phyloP scores from a whole-genome alignment of 495 filamentous ascomycete genomes.

The Filosporella fistucella region DNA sequence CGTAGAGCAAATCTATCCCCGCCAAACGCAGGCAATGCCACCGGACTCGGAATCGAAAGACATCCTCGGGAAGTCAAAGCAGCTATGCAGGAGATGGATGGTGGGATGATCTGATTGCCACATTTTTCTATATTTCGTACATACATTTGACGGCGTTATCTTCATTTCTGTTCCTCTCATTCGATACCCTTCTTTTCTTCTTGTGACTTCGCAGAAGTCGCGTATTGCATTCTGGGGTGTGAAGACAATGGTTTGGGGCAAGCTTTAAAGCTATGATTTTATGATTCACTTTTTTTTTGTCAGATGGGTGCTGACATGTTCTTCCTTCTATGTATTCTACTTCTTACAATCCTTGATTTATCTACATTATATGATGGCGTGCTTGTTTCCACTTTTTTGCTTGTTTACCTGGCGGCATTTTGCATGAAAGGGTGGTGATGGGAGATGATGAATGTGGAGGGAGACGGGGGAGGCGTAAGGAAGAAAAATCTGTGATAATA shows the following conservation, averaged over 20 bases:
- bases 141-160: neutral
- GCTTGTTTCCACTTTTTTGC: slow-evolving; percentile 4
- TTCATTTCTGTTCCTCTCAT: slow-evolving; percentile 3
- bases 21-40: neutral
- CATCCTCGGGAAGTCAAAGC: slow-evolving; percentile 37
- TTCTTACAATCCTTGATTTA: slow-evolving; percentile 17
- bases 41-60: slow-evolving; percentile 24
- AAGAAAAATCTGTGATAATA: slow-evolving; percentile 4
- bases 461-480: neutral
- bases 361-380: slow-evolving; percentile 13
- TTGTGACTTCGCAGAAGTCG: neutral
- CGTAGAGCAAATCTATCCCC: slow-evolving; percentile 6
- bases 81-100: slow-evolving; percentile 30
- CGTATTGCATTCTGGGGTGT: slow-evolving; percentile 14
- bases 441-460: neutral
- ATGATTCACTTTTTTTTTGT: no score
- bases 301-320: neutral
- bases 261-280: slow-evolving; percentile 8
- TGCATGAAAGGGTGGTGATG: slow-evolving; percentile 1
- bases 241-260: slow-evolving; percentile 11
- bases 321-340: slow-evolving; percentile 12
- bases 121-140: neutral
- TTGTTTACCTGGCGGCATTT: slow-evolving; percentile 3
- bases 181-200: slow-evolving; percentile 22
- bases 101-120: slow-evolving; percentile 21